These are phyloP conservation scores for Tremellales sp. DNA, from an alignment of 1,284 basidiomycete genomes.

Conservation along the genomic window DNA sequence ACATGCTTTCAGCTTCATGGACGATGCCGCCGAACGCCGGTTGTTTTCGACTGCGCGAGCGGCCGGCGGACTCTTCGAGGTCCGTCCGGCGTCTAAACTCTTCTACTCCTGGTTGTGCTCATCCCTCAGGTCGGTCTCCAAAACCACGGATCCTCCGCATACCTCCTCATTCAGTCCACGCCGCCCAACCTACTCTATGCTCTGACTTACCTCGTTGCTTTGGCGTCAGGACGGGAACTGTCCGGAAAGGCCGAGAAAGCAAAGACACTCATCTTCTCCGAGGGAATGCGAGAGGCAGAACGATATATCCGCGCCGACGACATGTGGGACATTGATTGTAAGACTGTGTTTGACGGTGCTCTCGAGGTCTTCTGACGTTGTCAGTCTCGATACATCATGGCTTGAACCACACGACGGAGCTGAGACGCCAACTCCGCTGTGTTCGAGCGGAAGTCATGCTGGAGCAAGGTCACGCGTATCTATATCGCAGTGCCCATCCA, in stretches of 20 bases:
- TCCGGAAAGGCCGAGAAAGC: slow-evolving; percentile 18
- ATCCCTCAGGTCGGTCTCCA: no score
- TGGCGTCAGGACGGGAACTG: slow-evolving; percentile 29
- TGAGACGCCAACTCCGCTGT: slow-evolving; percentile 17
- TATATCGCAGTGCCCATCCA: slow-evolving; percentile 25
- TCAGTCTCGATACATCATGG: slow-evolving; percentile 28
- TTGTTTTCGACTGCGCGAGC: slow-evolving; percentile 6
- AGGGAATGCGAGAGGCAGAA: slow-evolving; percentile 22
- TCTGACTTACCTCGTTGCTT: slow-evolving; percentile 29
- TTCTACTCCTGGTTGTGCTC: no score
- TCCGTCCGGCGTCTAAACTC: no score
- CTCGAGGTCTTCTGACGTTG: not conserved
- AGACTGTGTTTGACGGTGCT: no score
- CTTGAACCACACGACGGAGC: slow-evolving; percentile 12
- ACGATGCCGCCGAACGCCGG: slow-evolving; percentile 19
- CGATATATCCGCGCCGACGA: slow-evolving; percentile 23
- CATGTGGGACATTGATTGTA: slow-evolving; percentile 43
- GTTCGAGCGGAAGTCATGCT: slow-evolving; percentile 35
- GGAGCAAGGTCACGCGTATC: slow-evolving; percentile 31
- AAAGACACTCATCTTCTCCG: slow-evolving; percentile 23
- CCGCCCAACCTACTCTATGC: slow-evolving; percentile 33
- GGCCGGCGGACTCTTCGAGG: no score
- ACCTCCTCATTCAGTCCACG: slow-evolving; percentile 28
- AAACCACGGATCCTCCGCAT: slow-evolving; percentile 3
- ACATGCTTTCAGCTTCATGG: slow-evolving; percentile 30